Conservation (phyloP, 805 yeast species). For the Ogataea kodamae region DNA sequence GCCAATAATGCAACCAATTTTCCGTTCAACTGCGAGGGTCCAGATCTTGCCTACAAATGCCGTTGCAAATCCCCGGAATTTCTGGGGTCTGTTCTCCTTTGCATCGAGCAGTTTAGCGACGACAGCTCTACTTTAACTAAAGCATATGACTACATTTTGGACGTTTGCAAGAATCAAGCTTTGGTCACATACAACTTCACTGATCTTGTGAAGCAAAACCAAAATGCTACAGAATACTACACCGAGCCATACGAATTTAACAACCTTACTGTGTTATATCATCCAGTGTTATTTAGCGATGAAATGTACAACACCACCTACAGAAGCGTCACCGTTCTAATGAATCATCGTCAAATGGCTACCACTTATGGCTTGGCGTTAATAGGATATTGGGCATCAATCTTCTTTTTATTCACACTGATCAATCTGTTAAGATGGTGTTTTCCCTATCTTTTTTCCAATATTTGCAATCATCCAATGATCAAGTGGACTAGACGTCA, state of each 20-base stretch:
- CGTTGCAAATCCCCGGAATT: constrained; percentile 35
- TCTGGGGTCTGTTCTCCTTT: constrained; percentile 35
- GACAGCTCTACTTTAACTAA: constrained; percentile 28
- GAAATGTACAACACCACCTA: constrained; percentile 25
- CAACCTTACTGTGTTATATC: constrained; percentile 18
- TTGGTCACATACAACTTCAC: constrained; percentile 25
- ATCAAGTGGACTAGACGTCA: constrained; percentile 33
- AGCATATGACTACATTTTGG: constrained; percentile 33
- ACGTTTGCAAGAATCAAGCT: constrained; percentile 35
- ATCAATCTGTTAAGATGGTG: constrained; percentile 35
- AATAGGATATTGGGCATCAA: constrained; percentile 33
- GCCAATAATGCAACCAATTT: constrained; percentile 33
- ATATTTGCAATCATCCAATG: constrained; percentile 19
- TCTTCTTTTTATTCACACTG: constrained; percentile 25
- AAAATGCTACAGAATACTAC: constrained; percentile 27
- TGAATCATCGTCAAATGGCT: constrained; percentile 29
- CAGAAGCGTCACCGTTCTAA: constrained; percentile 28
- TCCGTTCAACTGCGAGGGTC: constrained; percentile 33
- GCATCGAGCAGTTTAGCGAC: constrained; percentile 32
- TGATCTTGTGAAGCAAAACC: constrained; percentile 28
- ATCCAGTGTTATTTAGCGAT: constrained; percentile 29
- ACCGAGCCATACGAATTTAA: constrained; percentile 16
- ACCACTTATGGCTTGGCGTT: constrained; percentile 30
- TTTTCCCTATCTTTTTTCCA: constrained; percentile 29
- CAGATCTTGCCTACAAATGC: constrained; percentile 35